Base-by-base conservation (phyloP, 2,329 filamentous ascomycete genomes). In the Venturia effusa region DNA sequence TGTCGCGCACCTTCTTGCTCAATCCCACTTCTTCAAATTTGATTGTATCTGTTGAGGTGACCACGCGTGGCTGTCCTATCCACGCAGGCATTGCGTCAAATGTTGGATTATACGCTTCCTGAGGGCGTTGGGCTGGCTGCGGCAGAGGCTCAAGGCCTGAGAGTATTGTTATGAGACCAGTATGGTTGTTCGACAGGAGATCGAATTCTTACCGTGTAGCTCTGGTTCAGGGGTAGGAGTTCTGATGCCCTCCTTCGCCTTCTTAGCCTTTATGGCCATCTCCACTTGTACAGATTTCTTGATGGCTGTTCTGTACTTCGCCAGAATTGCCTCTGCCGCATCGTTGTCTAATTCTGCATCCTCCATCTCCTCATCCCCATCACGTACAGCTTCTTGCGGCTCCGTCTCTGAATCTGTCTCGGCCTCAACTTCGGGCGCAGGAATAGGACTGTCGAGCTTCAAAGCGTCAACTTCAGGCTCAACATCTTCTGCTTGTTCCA, bases 61-160 rank as follows among this genome's bases (percentile, higher is more conserved):
- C 85, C 32, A 83, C 81, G n/a, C 88, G 82, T 0, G 92, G 92
- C 15, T 86, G 82, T 5, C 88, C 85, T 15, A 97, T 80, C 93
- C 93, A 97, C 2, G 80, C 69, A 0, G 93, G 93, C 2, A 96
- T 79, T 0, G 89, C 88, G 37, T 91, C 87, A 74, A 90, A 92
- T n/a, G 83, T 82, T 1, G 88, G 85, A 62, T 82, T 81, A 61
- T 83, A 80, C 0, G 79, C 78, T 37, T 82, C 76, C 57, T 86
- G 81, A 0, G 81, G 77, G 0, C 84, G 79, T 0, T 83, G 84
- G 39, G 83, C 82, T 15, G 90, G 92, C 68, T 96, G 92, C 8
- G 92, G 92, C 24, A 96, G 79, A 7, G 91, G 92, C 64, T 88
- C 85, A 0, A 97, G 79, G 27, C 90, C 90, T 72, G n/a, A 17